Conservation (phyloP, 2,329 filamentous ascomycete species). For the Cercospora sp. region DNA sequence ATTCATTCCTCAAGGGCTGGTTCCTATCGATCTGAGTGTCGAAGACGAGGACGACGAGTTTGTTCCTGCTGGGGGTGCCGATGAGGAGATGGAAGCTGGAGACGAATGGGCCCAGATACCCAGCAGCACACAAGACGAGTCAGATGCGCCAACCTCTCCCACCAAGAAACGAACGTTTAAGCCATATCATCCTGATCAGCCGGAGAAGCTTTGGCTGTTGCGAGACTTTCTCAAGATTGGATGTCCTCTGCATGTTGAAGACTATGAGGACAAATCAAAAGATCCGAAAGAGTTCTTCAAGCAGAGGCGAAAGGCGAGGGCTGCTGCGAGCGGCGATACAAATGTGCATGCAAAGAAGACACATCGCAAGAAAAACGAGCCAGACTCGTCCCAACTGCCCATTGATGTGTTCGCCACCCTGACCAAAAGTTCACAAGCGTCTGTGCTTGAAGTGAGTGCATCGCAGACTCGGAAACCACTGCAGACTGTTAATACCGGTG, state of each 20-base stretch:
- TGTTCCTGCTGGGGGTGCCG: slow-evolving; percentile 42
- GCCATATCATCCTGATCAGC: slow-evolving; percentile 64
- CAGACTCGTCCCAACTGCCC: slow-evolving; percentile 17
- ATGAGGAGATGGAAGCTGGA: slow-evolving; percentile 40
- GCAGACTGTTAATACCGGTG: slow-evolving; percentile 14
- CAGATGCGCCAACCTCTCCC: slow-evolving; percentile 41
- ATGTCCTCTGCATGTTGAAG: slow-evolving; percentile 63
- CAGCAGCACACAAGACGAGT: slow-evolving; percentile 29
- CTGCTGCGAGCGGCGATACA: slow-evolving; percentile 18
- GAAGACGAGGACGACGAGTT: slow-evolving; percentile 66
- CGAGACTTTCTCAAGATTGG: slow-evolving; percentile 64
- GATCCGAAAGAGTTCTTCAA: slow-evolving; percentile 35
- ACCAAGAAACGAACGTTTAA: slow-evolving; percentile 48
- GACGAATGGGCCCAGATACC: slow-evolving; percentile 25
- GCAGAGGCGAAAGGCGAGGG: slow-evolving; percentile 29
- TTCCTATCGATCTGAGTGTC: slow-evolving; percentile 71
- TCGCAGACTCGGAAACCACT: slow-evolving; percentile 18
- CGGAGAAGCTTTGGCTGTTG: slow-evolving; percentile 69
- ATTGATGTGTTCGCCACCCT: slow-evolving; percentile 18
- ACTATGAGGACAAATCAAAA: slow-evolving; percentile 58
- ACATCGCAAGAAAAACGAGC: slow-evolving; percentile 19
- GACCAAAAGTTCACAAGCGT: slow-evolving; percentile 23
- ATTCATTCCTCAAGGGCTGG: slow-evolving; percentile 73
- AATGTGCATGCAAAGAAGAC: slow-evolving; percentile 27
- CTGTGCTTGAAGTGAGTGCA: not conserved